These are phyloP conservation scores for Ophiostoma piceae DNA, from an alignment of 2,329 filamentous ascomycete species.

Conservation along the genomic window DNA sequence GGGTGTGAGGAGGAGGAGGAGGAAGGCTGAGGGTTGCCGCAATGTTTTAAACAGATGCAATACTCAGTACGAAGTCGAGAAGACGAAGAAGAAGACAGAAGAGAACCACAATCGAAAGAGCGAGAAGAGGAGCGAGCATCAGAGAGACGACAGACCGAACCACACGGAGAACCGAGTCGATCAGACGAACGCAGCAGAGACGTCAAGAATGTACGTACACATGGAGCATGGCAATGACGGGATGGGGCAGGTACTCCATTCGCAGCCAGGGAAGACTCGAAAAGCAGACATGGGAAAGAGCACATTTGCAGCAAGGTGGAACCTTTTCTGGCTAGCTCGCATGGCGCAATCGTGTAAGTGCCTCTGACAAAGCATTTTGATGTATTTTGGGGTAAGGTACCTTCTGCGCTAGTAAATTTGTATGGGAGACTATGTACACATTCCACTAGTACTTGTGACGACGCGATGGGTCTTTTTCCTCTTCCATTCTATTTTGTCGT, in stretches of 20 bases:
- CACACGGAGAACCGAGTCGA: background rate
- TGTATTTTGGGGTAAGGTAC: background rate
- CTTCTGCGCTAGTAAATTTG: background rate
- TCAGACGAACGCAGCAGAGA: background rate
- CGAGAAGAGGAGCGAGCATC: background rate
- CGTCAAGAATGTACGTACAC: constrained; percentile 5
- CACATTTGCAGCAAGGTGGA: constrained; percentile 18
- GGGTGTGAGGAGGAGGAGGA: background rate
- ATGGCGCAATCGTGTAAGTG: constrained; percentile 29
- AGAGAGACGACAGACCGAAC: background rate
- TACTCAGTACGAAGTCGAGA: too few relatives aligned
- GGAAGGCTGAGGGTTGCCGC: background rate
- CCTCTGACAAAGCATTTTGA: constrained; percentile 16
- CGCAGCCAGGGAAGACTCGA: background rate
- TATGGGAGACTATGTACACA: background rate
- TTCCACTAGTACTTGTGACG: background rate
- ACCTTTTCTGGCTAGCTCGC: constrained; percentile 26
- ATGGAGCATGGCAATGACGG: constrained; percentile 1
- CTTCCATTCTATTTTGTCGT: constrained; percentile 5
- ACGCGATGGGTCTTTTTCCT: background rate
- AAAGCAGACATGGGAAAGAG: constrained; percentile 16
- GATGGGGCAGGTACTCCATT: background rate
- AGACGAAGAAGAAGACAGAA: background rate
- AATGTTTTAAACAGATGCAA: background rate
- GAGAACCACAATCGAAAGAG: background rate